These are phyloP conservation scores for Colletotrichum liaoningense DNA, from an alignment of 2,329 filamentous ascomycete genomes.

Conservation along the genomic window DNA sequence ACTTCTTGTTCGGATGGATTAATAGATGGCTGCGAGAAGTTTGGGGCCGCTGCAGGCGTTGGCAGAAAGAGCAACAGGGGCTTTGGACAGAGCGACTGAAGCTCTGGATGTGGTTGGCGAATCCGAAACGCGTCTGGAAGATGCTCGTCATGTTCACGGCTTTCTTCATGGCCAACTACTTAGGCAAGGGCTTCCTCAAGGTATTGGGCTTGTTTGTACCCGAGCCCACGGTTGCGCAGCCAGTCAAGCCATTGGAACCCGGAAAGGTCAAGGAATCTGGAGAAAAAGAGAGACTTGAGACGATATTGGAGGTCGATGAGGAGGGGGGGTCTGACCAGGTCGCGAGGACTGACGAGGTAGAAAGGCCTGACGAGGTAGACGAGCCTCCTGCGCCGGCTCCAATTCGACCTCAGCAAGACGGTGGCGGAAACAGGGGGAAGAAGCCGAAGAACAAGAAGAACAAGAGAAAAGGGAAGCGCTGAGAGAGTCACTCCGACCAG, in stretches of 20 bases:
- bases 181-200: background rate
- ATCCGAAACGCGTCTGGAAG: background rate
- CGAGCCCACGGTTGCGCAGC: background rate
- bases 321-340: too few relatives aligned
- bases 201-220: background rate
- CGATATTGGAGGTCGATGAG: too few relatives aligned
- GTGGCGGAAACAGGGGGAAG: background rate
- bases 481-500: background rate
- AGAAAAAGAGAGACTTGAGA: too few relatives aligned
- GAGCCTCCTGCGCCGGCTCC: background rate
- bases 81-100: background rate
- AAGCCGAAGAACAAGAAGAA: background rate
- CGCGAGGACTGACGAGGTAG: background rate
- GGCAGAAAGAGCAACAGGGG: too few relatives aligned
- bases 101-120: background rate
- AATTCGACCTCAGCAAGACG: background rate
- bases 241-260: too few relatives aligned
- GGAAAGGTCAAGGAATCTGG: background rate
- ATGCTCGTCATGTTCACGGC: background rate
- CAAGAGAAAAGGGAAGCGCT: background rate
- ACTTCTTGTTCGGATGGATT: background rate
- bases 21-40: too few relatives aligned
- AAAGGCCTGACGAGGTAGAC: background rate
- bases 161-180: background rate
- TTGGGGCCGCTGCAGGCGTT: too few relatives aligned